Percentiles rank a stretch among this genome's conserved stretches.
Conservation (phyloP, 2,329 filamentous ascomycete species). For the Ophiostoma ips region DNA sequence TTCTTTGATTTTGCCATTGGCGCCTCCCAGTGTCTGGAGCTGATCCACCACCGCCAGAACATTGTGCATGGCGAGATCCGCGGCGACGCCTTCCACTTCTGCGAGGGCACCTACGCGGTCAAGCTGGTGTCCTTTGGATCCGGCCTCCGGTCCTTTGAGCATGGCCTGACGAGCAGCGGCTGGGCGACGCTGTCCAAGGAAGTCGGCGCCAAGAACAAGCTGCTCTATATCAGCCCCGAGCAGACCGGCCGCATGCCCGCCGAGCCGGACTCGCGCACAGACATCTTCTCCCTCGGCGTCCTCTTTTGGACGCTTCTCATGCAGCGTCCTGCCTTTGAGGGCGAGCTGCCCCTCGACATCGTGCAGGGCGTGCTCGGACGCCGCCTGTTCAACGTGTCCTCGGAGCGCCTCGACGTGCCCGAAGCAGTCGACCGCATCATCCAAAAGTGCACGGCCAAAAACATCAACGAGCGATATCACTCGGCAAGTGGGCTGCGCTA, state of each 20-base stretch:
- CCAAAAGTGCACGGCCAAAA: constrained; percentile 84
- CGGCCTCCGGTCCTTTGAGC: constrained; percentile 76
- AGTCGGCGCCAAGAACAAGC: constrained; percentile 72
- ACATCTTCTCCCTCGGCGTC: constrained; percentile 85
- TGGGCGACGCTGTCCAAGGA: constrained; percentile 78
- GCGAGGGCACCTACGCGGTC: constrained; percentile 53
- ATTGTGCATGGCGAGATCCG: constrained; percentile 85
- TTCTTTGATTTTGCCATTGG: constrained; percentile 90
- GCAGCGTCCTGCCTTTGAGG: constrained; percentile 67
- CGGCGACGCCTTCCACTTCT: constrained; percentile 83
- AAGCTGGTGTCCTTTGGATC: constrained; percentile 77
- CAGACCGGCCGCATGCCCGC: constrained; percentile 88
- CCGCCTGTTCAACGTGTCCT: constrained; percentile 62
- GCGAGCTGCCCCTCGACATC: constrained; percentile 70
- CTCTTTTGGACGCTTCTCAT: constrained; percentile 79
- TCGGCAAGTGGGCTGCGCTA: constrained; percentile 75
- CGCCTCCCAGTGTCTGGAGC: constrained; percentile 70
- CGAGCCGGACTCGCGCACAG: constrained; percentile 80
- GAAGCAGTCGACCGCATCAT: constrained; percentile 72
- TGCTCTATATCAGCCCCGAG: constrained; percentile 86
- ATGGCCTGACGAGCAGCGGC: constrained; percentile 70
- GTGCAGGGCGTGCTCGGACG: constrained; percentile 78
- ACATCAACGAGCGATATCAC: constrained; percentile 76
- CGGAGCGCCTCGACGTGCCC: constrained; percentile 68
- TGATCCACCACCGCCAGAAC: constrained; percentile 78